Base-by-base conservation (phyloP, 768 basidiomycete genomes). In the Rossbeevera mucosa region DNA sequence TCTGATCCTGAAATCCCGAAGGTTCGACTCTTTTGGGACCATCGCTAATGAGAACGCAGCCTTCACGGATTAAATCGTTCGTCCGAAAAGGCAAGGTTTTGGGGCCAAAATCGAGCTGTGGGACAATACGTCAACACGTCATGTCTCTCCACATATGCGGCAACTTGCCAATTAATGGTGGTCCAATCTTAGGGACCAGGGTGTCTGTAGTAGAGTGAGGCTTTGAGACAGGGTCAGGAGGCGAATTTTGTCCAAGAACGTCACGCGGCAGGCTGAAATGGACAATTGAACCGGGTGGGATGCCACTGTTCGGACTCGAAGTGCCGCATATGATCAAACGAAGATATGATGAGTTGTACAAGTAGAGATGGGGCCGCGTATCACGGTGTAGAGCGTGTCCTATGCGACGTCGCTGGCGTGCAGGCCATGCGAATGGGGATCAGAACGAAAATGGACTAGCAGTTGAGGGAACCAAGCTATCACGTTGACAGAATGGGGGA, bases 41-140 rank as follows among this genome's bases (percentile, higher is more conserved):
- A 45, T 53, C 20, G 58, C 30, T 54, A 51, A 38, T 31, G 52
- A 55, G 61, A 56, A 52, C 28, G 29, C 53, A 53, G 43, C 13
- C 52, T 45, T 51, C 50, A 26, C 50, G 44, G 54, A 41, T 29
- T 44, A 4, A 43, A 42, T 57, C 24, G 44, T 36, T 36, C 43
- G 46, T 47, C 50, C 41, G 43, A 41, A 47, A 47, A 36, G 28
- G 58, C 20, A 52, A 48, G 40, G 43, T 50, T 61, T 62, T 21
- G 40, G 46, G 44, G 46, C 41, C 41, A 43, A 46, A 45, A 49
- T 49, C 26, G 54, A 51, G 50, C 25, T 50, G 43, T 43, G 36
- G 49, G 28, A 46, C 4, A 48, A 53, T 58, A 62, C 61, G 61
- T 62, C 3, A 48, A 53, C 58, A 62, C 62, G 61, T 62, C 62